Percentiles rank a stretch among this genome's conserved stretches.
Conservation (phyloP, 2,329 filamentous ascomycete species). For the Pyrenophora tritici-repentis region DNA sequence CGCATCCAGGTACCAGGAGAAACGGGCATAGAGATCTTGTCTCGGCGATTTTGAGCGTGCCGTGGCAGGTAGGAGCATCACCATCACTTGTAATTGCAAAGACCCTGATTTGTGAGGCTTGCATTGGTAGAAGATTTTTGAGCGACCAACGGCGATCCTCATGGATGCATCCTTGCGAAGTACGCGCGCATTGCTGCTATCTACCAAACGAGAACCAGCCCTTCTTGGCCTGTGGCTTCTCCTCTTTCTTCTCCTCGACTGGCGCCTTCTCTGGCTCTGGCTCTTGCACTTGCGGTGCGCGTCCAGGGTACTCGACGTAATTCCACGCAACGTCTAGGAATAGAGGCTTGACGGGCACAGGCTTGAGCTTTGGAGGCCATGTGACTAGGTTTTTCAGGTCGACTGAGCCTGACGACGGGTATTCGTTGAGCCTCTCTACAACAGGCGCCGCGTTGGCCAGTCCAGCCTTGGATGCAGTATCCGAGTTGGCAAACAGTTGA, state of each 20-base stretch:
- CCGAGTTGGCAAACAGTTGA: conserved; percentile 60
- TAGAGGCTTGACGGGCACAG: conserved; percentile 89
- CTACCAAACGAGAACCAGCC: conserved; percentile 59
- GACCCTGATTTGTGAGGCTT: not conserved
- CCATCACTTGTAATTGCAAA: not conserved
- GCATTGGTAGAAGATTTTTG: conserved; percentile 1
- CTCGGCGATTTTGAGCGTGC: conserved; percentile 6
- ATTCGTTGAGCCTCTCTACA: conserved; percentile 75
- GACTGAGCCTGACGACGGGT: conserved; percentile 67
- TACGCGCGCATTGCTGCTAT: conserved; percentile 26
- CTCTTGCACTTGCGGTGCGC: conserved; percentile 46
- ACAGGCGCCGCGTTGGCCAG: conserved; percentile 62
- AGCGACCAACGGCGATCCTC: conserved; percentile 8
- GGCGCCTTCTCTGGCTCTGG: conserved; percentile 31
- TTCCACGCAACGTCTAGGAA: conserved; percentile 98
- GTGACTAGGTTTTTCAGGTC: conserved; percentile 81
- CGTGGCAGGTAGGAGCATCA: not conserved
- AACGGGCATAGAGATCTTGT: not conserved
- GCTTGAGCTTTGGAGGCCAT: conserved; percentile 81
- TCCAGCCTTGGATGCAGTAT: conserved; percentile 54
- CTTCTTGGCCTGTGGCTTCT: conserved; percentile 52
- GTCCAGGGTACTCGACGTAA: conserved; percentile 88
- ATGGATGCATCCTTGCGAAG: conserved; percentile 4
- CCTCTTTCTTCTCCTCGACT: conserved; percentile 35
- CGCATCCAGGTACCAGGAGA: conserved; percentile 5